Evolutionary conservation across 1,139 yeast genomes (phyloP).

Genomic region (Martiniozyma asiatica): DNA sequence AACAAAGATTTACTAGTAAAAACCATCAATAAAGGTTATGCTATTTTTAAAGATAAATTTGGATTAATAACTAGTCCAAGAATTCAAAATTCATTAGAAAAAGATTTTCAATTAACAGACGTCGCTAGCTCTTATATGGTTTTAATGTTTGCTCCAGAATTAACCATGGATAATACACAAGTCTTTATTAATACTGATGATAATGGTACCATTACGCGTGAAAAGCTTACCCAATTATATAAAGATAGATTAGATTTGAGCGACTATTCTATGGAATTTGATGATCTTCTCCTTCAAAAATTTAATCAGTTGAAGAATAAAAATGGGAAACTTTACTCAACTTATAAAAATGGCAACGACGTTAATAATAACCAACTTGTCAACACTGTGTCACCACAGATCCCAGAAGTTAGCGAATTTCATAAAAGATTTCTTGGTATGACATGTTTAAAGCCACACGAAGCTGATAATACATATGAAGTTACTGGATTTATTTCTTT

Average conservation of each 20-base stretch:
- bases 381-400: too few relatives aligned
- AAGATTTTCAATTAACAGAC: conserved; percentile 23
- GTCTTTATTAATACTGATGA: conserved; percentile 3
- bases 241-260: conserved; percentile 8
- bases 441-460: conserved; percentile 29
- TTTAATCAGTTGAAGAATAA: conserved; percentile 2
- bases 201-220: conserved; percentile 21
- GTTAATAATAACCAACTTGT: too few relatives aligned
- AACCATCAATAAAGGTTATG: conserved; percentile 36
- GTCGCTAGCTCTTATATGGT: conserved; percentile 9
- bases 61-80: conserved; percentile 33
- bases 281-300: not conserved
- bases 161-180: not conserved
- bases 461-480: conserved; percentile 20
- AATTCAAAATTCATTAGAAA: conserved; percentile 25
- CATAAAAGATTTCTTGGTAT: conserved; percentile 33
- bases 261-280: conserved; percentile 1
- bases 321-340: not conserved
- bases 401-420: too few relatives aligned
- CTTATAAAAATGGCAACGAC: too few relatives aligned
- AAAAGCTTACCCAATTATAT: conserved; percentile 10
- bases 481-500: conserved; percentile 45
- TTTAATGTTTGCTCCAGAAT: conserved; percentile 11
- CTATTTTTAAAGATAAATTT: conserved; percentile 32
- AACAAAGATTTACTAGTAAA: conserved; percentile 11